Percentiles rank a stretch among this genome's conserved stretches.
These are phyloP conservation scores for Tetracladium setigerum DNA, from an alignment of 495 filamentous ascomycete genomes.

Conservation along the genomic window DNA sequence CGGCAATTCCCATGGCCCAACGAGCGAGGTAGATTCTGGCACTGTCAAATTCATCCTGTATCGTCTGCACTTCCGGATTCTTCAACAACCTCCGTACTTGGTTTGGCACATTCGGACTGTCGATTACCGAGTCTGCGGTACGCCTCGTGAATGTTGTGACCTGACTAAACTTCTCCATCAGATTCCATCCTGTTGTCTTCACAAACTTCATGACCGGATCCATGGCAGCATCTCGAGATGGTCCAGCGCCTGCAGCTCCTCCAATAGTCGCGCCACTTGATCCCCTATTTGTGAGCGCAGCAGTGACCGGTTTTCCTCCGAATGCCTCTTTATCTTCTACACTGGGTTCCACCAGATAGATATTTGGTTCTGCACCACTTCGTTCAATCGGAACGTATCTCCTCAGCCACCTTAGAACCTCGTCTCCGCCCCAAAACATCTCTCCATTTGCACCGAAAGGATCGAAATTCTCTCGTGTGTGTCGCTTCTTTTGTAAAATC, in stretches of 20 bases:
- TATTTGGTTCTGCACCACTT: slow-evolving; percentile 73
- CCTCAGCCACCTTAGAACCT: slow-evolving; percentile 85
- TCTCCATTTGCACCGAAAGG: slow-evolving; percentile 78
- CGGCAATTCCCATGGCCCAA: slow-evolving; percentile 98
- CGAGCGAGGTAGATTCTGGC: slow-evolving; percentile 87
- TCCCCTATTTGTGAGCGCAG: slow-evolving; percentile 33
- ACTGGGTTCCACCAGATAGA: slow-evolving; percentile 85
- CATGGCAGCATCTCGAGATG: slow-evolving; percentile 62
- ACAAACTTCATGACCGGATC: slow-evolving; percentile 91
- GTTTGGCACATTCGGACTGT: slow-evolving; percentile 74
- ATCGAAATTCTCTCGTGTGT: slow-evolving; percentile 76
- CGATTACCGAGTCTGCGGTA: slow-evolving; percentile 84
- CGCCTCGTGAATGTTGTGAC: slow-evolving; percentile 92
- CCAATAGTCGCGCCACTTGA: slow-evolving; percentile 25
- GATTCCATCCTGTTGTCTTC: slow-evolving; percentile 93
- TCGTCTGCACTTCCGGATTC: slow-evolving; percentile 89
- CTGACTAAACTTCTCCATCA: slow-evolving; percentile 90
- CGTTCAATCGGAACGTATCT: slow-evolving; percentile 76
- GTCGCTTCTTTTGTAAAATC: slow-evolving; percentile 84
- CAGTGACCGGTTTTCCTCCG: slow-evolving; percentile 47
- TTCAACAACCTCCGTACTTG: slow-evolving; percentile 79
- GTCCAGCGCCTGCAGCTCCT: slow-evolving; percentile 22
- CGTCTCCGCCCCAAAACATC: slow-evolving; percentile 97
- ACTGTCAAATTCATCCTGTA: slow-evolving; percentile 96
- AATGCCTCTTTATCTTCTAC: slow-evolving; percentile 79